Evolutionary conservation across 192 early-diverging fungal genomes (phyloP).

Genomic region (Coemansia sp.): DNA sequence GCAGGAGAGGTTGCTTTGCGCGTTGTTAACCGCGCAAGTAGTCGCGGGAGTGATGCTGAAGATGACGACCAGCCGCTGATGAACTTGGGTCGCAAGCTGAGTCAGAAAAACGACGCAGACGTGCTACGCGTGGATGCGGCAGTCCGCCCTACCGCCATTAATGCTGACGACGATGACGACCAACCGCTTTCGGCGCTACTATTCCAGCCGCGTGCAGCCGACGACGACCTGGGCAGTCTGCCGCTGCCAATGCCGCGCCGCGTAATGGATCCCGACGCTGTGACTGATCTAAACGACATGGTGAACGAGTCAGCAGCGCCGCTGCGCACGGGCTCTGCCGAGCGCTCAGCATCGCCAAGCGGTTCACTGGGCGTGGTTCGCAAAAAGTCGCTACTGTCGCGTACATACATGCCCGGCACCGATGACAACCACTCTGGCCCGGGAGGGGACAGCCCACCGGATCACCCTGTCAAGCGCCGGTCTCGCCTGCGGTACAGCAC

Average conservation of each 20-base stretch:
- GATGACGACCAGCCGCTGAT: slow-evolving; percentile 47
- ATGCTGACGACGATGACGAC: slow-evolving; percentile 25
- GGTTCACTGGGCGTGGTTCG: slow-evolving; percentile 16
- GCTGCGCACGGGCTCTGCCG: slow-evolving; percentile 28
- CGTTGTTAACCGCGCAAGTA: slow-evolving; percentile 27
- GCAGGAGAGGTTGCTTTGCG: slow-evolving; percentile 16
- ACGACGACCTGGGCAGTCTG: slow-evolving; percentile 37
- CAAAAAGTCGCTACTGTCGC: slow-evolving; percentile 45
- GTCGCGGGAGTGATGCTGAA: slow-evolving; percentile 10
- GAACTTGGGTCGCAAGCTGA: slow-evolving; percentile 13
- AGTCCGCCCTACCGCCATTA: background rate
- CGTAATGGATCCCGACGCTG: slow-evolving; percentile 35
- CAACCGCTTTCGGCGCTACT: slow-evolving; percentile 46
- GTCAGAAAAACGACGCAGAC: slow-evolving; percentile 1
- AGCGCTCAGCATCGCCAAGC: slow-evolving; percentile 29
- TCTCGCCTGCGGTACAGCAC: slow-evolving; percentile 7
- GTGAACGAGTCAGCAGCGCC: slow-evolving; percentile 22
- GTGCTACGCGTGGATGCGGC: slow-evolving; percentile 19
- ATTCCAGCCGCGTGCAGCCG: slow-evolving; percentile 14
- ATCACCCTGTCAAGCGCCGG: slow-evolving; percentile 1
- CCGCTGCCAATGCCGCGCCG: slow-evolving; percentile 44
- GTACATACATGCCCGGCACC: slow-evolving; percentile 14
- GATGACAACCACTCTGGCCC: background rate
- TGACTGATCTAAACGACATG: slow-evolving; percentile 34
- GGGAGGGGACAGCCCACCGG: background rate